These are phyloP conservation scores for Plasmodium vinckei DNA, from an alignment of 169 alveolate genomes.

Conservation along the genomic window DNA sequence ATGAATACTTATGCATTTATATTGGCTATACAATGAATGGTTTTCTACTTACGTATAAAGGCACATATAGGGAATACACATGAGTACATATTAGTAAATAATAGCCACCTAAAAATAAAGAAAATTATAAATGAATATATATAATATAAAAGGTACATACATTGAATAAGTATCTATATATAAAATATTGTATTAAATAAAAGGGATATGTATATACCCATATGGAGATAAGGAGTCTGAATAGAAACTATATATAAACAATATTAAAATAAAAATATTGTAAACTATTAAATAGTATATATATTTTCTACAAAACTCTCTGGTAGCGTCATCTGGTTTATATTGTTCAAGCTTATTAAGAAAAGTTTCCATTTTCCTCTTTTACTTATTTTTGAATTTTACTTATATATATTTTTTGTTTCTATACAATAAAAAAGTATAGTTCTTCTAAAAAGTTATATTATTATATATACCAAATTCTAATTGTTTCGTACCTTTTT, in stretches of 20 bases:
- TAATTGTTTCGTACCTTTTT: too few species aligned
- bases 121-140: not conserved
- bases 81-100: conserved; percentile 51
- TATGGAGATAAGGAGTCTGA: conserved; percentile 28
- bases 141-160: not conserved
- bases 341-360: conserved; percentile 52
- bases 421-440: not conserved
- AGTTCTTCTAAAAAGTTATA: too few species aligned
- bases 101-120: conserved; percentile 45
- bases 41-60: conserved; percentile 37
- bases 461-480: too few species aligned
- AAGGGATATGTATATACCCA: conserved; percentile 18
- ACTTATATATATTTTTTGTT: not conserved
- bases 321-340: conserved; percentile 52
- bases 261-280: conserved; percentile 39
- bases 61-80: conserved; percentile 45
- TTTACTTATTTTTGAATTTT: not conserved
- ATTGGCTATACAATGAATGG: not conserved
- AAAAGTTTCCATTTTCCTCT: conserved; percentile 38
- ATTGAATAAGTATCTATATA: not conserved
- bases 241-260: conserved; percentile 50
- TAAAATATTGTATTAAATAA: not conserved
- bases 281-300: conserved; percentile 33
- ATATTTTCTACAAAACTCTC: conserved; percentile 41
- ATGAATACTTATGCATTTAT: too few species aligned